phyloP scores from a whole-genome alignment of 257 asterid species.

The Oldenlandia corymbosa region DNA sequence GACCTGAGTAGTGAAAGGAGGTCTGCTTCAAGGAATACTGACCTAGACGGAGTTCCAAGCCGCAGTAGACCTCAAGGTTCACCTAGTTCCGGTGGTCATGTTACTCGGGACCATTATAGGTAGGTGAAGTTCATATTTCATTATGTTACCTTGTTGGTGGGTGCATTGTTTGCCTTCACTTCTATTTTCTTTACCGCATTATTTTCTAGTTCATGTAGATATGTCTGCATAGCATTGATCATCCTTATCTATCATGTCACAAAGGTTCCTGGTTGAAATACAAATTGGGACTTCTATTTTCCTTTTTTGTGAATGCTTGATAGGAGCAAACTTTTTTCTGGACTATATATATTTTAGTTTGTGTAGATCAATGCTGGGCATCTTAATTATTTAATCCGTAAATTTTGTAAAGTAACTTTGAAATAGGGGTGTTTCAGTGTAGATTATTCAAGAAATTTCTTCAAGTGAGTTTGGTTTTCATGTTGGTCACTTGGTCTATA shows the following conservation, averaged over 20 bases:
- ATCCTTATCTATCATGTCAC: background rate
- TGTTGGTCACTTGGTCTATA: no score
- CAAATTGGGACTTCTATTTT: background rate
- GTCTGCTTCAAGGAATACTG: slow-evolving; percentile 62
- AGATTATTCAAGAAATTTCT: no score
- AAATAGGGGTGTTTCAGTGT: no score
- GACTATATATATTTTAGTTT: background rate
- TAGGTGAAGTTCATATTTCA: slow-evolving; percentile 13
- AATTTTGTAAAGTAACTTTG: no score
- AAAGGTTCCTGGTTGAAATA: background rate
- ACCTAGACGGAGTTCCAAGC: slow-evolving; percentile 45
- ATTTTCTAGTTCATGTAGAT: background rate
- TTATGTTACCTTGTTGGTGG: background rate
- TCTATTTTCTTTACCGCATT: no score
- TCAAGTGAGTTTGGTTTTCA: no score
- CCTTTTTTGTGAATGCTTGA: background rate
- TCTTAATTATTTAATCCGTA: no score
- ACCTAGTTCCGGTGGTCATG: slow-evolving; percentile 64
- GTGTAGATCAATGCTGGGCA: background rate
- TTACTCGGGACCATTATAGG: slow-evolving; percentile 72
- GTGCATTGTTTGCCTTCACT: background rate
- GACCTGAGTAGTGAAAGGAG: slow-evolving; percentile 57
- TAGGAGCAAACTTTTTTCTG: background rate
- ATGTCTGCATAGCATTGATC: background rate
- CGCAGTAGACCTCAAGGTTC: slow-evolving; percentile 67